Evolutionary conservation across 148 eudicot genomes (phyloP).

Genomic region (Rhododendron molle): DNA sequence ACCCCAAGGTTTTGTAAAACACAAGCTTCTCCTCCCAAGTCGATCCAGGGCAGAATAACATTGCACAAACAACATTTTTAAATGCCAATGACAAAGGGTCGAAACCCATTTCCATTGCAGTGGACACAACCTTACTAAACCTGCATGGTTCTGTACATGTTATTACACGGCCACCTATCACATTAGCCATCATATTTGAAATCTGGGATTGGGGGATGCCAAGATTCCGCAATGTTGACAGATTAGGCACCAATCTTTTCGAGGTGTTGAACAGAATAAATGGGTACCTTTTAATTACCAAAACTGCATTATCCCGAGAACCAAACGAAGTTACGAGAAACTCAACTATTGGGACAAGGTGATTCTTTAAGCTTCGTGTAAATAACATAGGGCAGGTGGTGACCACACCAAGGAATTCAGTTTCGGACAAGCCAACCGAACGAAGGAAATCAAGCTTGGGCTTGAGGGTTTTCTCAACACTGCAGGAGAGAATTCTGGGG

Average conservation of each 20-base stretch:
- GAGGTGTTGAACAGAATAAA: background rate
- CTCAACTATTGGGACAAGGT: background rate
- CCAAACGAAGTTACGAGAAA: background rate
- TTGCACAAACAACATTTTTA: background rate
- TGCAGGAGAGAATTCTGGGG: background rate
- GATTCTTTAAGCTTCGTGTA: background rate
- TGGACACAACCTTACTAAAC: background rate
- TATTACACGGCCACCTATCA: background rate
- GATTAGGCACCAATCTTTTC: background rate
- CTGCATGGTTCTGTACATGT: background rate
- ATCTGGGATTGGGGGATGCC: background rate
- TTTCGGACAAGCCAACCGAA: background rate
- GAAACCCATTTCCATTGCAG: background rate
- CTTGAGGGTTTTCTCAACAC: background rate
- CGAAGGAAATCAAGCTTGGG: slow-evolving; percentile 5
- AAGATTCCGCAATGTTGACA: background rate
- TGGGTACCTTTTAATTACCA: background rate
- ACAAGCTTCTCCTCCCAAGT: background rate
- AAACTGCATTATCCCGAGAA: background rate
- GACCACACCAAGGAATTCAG: background rate
- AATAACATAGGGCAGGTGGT: background rate
- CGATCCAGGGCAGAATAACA: background rate
- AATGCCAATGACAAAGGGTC: background rate
- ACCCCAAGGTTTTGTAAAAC: background rate
- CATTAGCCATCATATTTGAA: background rate